A percentile compares a stretch with the other conserved stretches of the same genome.
Evolutionary conservation across 108 stramenopile species (phyloP).

Genomic region (Discostella pseudostelligera): DNA sequence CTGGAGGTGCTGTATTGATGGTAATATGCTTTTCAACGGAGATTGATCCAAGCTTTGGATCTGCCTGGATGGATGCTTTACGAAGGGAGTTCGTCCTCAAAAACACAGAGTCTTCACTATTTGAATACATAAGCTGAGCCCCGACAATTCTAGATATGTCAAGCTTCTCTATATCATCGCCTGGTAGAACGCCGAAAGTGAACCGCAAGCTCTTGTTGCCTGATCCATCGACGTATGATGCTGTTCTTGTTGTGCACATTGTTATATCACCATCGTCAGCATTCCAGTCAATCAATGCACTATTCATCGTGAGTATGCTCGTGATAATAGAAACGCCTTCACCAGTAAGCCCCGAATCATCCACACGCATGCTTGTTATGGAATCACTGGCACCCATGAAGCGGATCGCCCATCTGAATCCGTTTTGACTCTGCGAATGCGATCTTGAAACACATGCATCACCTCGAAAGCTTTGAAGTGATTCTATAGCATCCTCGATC

Average conservation of each 20-base stretch:
- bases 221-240: constrained; percentile 36
- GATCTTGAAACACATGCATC: constrained; percentile 29
- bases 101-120: constrained; percentile 12
- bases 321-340: neutral
- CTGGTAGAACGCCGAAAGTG: constrained; percentile 35
- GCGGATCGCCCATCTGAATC: constrained; percentile 42
- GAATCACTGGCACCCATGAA: constrained; percentile 30
- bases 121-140: constrained; percentile 15
- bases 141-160: constrained; percentile 13
- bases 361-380: constrained; percentile 10
- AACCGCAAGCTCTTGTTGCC: constrained; percentile 43
- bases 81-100: constrained; percentile 23
- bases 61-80: constrained; percentile 28
- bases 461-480: constrained; percentile 1
- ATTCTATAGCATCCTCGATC: constrained; percentile 32
- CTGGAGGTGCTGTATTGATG: constrained; percentile 39
- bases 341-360: constrained; percentile 12
- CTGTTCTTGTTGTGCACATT: constrained; percentile 35
- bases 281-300: constrained; percentile 9
- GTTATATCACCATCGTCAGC: constrained; percentile 11
- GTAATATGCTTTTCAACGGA: constrained; percentile 18
- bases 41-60: constrained; percentile 16
- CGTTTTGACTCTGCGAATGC: constrained; percentile 2
- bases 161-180: constrained; percentile 29
- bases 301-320: neutral